Base-by-base conservation (phyloP, 176 grass and related monocot genomes). In the Oryza australiensis region DNA sequence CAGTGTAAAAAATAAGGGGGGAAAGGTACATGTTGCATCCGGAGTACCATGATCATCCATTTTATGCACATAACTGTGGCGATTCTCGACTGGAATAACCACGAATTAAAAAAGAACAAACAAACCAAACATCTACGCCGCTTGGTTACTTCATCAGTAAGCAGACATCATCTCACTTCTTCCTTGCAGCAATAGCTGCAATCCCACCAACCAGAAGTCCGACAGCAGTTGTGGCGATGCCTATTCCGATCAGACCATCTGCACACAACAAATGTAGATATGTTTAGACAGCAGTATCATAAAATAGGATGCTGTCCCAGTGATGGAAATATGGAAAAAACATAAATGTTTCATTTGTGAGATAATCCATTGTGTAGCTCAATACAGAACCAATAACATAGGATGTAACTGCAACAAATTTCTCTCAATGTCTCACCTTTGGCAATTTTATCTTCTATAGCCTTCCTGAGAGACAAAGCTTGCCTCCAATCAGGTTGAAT, bases 181-280 rank as follows among this genome's bases (percentile, higher is more conserved):
- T 98, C 62, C 90, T 81, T 22, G 86, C 33, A 65, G 87, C 66
- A 64, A 85, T 83, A 64, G 96, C 90, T 77, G 94, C 90, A 53
- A 98, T 93, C 37, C 96, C 96, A 43, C 90, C 96, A 46, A 92
- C 87, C 34, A 98, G 33, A 74, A 98, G 86, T 40, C 96, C 93
- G 24, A 88, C 72, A 11, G 89, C 88, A 59, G 96, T 90, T 35
- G 96, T 88, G 3, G 93, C 93, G 15, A 98, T 95, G 60, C 93
- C 96, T 69, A 98, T 89, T 66, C 90, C 96, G 74, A 98, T 98
- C 42, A 95, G 24, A 73, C 96, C 96, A 81, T 98, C 96, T 98
- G 85, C 71, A 43, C 11, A 28, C 4, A 75, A 55, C 49, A 41
- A 23, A 32, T 64, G 16, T 38, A 6, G 29, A 63, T 74, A 55